Conservation (phyloP, 2,329 filamentous ascomycete species). For the Seiridium cupressi region DNA sequence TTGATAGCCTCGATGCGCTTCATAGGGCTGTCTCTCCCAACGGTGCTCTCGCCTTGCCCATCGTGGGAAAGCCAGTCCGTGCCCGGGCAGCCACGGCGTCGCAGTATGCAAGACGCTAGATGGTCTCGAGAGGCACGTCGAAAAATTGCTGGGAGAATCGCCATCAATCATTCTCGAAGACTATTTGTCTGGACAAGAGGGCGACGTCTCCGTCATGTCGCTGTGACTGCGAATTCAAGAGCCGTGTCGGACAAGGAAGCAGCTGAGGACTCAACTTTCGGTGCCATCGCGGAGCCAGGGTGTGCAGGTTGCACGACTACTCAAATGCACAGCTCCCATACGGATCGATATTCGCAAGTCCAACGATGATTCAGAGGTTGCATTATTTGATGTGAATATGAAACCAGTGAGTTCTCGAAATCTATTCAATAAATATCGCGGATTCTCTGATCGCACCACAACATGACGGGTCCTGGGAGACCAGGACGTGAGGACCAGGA, state of each 20-base stretch:
- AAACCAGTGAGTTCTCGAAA: constrained; percentile 46
- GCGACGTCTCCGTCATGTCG: constrained; percentile 50
- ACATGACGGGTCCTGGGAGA: constrained; percentile 38
- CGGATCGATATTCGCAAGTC: constrained; percentile 44
- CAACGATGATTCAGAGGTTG: constrained; percentile 33
- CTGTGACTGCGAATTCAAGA: constrained; percentile 45
- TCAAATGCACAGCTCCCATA: constrained; percentile 41
- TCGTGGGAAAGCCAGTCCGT: constrained; percentile 47
- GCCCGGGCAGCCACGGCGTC: constrained; percentile 50
- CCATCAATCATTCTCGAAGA: constrained; percentile 43
- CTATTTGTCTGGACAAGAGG: constrained; percentile 46
- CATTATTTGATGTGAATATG: constrained; percentile 51
- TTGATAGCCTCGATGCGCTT: constrained; percentile 24
- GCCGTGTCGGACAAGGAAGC: constrained; percentile 30
- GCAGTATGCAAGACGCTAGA: constrained; percentile 36
- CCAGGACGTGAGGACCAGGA: constrained; percentile 46
- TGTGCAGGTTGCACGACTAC: constrained; percentile 33
- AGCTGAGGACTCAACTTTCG: constrained; percentile 28
- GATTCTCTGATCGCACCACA: constrained; percentile 11
- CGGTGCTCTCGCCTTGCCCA: constrained; percentile 24
- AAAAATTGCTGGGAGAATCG: constrained; percentile 31
- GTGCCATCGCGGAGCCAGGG: constrained; percentile 33
- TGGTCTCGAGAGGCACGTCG: constrained; percentile 32
- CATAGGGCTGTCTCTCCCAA: background rate
- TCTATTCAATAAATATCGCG: constrained; percentile 8